phyloP scores from a whole-genome alignment of 352 stramenopile genomes.

The Bremia lactucae region DNA sequence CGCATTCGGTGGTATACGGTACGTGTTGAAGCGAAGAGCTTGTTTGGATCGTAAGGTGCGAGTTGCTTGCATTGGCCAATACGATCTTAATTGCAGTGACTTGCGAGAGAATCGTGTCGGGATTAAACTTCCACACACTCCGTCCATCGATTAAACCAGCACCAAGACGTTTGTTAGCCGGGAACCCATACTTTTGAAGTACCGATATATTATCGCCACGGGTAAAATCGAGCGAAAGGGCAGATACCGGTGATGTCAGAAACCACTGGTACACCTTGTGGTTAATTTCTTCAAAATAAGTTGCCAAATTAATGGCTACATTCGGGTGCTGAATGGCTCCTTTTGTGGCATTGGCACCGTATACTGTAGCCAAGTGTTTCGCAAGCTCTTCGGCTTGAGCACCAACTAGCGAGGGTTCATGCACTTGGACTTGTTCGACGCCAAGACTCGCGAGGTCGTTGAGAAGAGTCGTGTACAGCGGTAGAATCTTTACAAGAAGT shows the following conservation, averaged over 20 bases:
- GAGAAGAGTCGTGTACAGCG: slow-evolving; percentile 74
- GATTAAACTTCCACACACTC: slow-evolving; percentile 87
- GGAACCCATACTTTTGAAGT: slow-evolving; percentile 82
- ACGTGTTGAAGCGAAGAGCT: slow-evolving; percentile 87
- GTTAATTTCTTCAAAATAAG: slow-evolving; percentile 87
- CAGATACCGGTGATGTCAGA: slow-evolving; percentile 46
- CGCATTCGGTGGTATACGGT: slow-evolving; percentile 77
- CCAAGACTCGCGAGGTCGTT: slow-evolving; percentile 58
- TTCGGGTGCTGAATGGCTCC: slow-evolving; percentile 53
- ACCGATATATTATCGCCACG: slow-evolving; percentile 78
- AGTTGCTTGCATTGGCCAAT: slow-evolving; percentile 28
- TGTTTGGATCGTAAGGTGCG: slow-evolving; percentile 71
- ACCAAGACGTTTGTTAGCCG: slow-evolving; percentile 73
- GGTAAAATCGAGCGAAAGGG: slow-evolving; percentile 88
- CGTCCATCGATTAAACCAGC: slow-evolving; percentile 85
- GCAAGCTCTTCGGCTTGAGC: slow-evolving; percentile 44
- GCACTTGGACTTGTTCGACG: slow-evolving; percentile 82
- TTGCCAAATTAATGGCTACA: slow-evolving; percentile 65
- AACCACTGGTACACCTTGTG: slow-evolving; percentile 87
- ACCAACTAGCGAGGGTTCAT: slow-evolving; percentile 86
- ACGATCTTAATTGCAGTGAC: slow-evolving; percentile 56
- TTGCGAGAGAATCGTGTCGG: slow-evolving; percentile 36
- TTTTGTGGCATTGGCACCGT: slow-evolving; percentile 42
- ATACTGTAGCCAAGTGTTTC: slow-evolving; percentile 49
- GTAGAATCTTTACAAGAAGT: slow-evolving; percentile 63